These are phyloP conservation scores for Yamadazyma sp. DNA, from an alignment of 805 yeast species.

Conservation along the genomic window DNA sequence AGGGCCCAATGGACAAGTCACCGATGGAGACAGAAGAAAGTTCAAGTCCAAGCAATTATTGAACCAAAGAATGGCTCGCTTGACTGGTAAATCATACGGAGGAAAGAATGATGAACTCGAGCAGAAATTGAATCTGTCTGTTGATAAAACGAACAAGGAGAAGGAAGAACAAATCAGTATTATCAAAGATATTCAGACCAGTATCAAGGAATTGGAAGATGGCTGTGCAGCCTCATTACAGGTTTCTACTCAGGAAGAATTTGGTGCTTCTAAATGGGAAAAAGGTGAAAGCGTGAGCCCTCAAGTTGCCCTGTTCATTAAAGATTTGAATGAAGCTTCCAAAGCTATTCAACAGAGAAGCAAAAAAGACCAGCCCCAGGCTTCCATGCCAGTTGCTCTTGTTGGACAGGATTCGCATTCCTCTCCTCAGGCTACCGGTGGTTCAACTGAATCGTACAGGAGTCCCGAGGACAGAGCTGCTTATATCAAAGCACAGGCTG, in stretches of 20 bases:
- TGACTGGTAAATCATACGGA: constrained; percentile 65
- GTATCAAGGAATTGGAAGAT: constrained; percentile 63
- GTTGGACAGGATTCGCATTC: constrained; percentile 8
- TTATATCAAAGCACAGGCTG: constrained; percentile 75
- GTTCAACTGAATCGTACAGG: constrained; percentile 23
- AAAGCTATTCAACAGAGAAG: constrained; percentile 12
- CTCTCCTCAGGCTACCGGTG: constrained; percentile 14
- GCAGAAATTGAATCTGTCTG: constrained; percentile 50
- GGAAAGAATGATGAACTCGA: constrained; percentile 56
- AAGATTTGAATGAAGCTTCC: constrained; percentile 36
- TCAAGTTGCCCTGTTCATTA: constrained; percentile 61
- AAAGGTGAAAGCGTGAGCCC: constrained; percentile 73
- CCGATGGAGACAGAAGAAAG: constrained; percentile 78
- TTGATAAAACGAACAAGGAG: constrained; percentile 51
- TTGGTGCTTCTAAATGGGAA: constrained; percentile 73
- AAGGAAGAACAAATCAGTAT: constrained; percentile 56
- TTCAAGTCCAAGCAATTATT: constrained; percentile 78
- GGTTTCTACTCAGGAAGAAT: constrained; percentile 41
- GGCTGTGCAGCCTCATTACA: constrained; percentile 46
- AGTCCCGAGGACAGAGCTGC: constrained; percentile 72
- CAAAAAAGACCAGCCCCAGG: constrained; percentile 9
- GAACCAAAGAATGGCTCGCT: constrained; percentile 86
- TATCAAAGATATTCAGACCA: constrained; percentile 68
- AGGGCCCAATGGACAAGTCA: constrained; percentile 83
- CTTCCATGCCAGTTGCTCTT: constrained; percentile 6